phyloP scores from a whole-genome alignment of 169 alveolate species.

The Plasmodium chabaudi region DNA sequence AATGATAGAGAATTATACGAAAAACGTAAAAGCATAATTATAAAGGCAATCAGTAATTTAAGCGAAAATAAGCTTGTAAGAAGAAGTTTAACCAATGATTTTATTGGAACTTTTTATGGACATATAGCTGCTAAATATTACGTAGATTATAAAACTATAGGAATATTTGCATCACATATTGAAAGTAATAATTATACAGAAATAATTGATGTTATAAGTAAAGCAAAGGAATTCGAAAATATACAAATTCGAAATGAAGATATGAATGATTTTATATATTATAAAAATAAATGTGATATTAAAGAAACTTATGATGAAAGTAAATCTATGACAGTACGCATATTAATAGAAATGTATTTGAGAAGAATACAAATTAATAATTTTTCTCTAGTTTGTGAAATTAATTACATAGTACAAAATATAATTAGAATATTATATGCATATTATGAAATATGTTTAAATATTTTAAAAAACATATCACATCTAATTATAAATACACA shows the following conservation, averaged over 20 bases:
- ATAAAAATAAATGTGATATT: conserved; percentile 50
- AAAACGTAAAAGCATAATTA: conserved; percentile 76
- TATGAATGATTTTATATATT: conserved; percentile 60
- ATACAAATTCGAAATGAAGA: conserved; percentile 74
- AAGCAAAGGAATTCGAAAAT: conserved; percentile 73
- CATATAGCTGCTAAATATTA: conserved; percentile 90
- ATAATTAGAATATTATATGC: conserved; percentile 94
- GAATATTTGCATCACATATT: conserved; percentile 55
- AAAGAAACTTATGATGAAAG: conserved; percentile 60
- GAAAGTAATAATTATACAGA: conserved; percentile 47
- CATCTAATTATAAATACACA: conserved; percentile 87
- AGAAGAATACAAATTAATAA: conserved; percentile 87
- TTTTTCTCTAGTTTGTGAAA: conserved; percentile 94
- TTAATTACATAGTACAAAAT: conserved; percentile 93
- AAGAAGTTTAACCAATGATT: conserved; percentile 79
- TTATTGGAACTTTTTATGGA: conserved; percentile 89
- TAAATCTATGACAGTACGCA: conserved; percentile 63
- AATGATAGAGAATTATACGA: conserved; percentile 76
- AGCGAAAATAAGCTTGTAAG: conserved; percentile 82
- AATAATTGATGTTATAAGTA: conserved; percentile 60
- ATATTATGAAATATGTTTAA: conserved; percentile 92
- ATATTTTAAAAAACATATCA: conserved; percentile 85
- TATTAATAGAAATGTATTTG: conserved; percentile 92
- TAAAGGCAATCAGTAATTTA: conserved; percentile 79
- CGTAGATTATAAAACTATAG: conserved; percentile 89